phyloP scores from a whole-genome alignment of 164 flowering plant species.

The Akebia trifoliata region DNA sequence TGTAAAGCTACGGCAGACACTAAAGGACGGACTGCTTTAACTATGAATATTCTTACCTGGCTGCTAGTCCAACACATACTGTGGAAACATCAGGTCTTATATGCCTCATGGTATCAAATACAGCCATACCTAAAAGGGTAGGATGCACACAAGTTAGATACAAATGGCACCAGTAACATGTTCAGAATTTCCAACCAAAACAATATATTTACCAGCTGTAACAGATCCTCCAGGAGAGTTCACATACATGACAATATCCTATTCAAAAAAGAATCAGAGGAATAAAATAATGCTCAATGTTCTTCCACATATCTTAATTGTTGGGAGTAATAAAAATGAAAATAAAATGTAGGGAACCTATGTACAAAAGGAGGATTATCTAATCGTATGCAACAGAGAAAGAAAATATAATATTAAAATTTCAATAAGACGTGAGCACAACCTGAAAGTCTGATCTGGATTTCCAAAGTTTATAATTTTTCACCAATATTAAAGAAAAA shows the following conservation, averaged over 20 bases:
- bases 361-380: too few species aligned
- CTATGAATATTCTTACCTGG: conserved; percentile 53
- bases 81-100: conserved; percentile 94
- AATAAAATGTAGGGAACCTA: too few species aligned
- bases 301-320: too few species aligned
- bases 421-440: too few species aligned
- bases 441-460: too few species aligned
- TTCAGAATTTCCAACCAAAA: not conserved
- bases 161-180: not conserved
- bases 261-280: conserved; percentile 19
- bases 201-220: conserved; percentile 72
- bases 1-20: too few species aligned
- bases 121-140: conserved; percentile 70
- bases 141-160: conserved; percentile 2
- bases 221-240: conserved; percentile 99
- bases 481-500: too few species aligned
- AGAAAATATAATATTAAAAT: too few species aligned
- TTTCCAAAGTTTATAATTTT: too few species aligned
- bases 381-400: too few species aligned
- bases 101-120: conserved; percentile 92
- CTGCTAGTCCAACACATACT: conserved; percentile 96
- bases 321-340: too few species aligned
- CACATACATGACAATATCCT: conserved; percentile 97
- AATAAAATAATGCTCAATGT: too few species aligned
- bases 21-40: not conserved